These are phyloP conservation scores for Parathielavia appendiculata DNA, from an alignment of 495 filamentous ascomycete species.

Conservation along the genomic window DNA sequence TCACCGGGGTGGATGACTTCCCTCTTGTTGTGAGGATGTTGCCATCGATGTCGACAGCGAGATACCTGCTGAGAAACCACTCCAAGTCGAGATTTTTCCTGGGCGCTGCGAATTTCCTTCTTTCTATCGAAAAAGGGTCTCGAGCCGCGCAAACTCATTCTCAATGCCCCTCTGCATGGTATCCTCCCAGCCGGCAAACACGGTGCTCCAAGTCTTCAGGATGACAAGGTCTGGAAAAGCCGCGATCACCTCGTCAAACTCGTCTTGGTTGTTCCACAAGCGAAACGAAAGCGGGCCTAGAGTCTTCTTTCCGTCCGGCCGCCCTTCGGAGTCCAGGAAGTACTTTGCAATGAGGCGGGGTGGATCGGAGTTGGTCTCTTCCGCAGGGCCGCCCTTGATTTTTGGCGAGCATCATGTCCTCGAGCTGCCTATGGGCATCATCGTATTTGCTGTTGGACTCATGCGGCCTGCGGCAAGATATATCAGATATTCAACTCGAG, in stretches of 20 bases:
- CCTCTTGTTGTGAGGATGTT: neutral
- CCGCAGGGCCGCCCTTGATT: neutral
- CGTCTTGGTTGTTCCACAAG: neutral
- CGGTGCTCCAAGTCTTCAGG: neutral
- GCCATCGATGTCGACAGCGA: constrained; percentile 9
- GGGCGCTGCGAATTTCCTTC: neutral
- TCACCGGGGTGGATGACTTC: constrained; percentile 1
- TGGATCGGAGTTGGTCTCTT: constrained; percentile 13
- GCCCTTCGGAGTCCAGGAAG: constrained; percentile 20
- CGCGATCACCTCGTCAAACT: neutral
- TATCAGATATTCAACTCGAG: no score
- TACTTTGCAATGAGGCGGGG: constrained; percentile 24
- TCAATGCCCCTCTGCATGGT: constrained; percentile 11
- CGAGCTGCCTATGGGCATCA: neutral
- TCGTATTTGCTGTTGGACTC: constrained; percentile 1
- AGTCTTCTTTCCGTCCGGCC: constrained; percentile 9
- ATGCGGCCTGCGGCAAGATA: no score
- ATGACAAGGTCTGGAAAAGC: constrained; percentile 8
- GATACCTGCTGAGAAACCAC: constrained; percentile 14
- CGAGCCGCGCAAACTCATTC: constrained; percentile 9
- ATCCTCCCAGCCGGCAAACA: constrained; percentile 14
- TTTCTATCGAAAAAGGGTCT: neutral
- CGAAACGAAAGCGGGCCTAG: constrained; percentile 3
- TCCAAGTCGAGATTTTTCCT: constrained; percentile 12
- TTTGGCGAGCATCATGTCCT: neutral